phyloP scores from a whole-genome alignment of 1,284 basidiomycete genomes.

The Ganoderma multipileum region DNA sequence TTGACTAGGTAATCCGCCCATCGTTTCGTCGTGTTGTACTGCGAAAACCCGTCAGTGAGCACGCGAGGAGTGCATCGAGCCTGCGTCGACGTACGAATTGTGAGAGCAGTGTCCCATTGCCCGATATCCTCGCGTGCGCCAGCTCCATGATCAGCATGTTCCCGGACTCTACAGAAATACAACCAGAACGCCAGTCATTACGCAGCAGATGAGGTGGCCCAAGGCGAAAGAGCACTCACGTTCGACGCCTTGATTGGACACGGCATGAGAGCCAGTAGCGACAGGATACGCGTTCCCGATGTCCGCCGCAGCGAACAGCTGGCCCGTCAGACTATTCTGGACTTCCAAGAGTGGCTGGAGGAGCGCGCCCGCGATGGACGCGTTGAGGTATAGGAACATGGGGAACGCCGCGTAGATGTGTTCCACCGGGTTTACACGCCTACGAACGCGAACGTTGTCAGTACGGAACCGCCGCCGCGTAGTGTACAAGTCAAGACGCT shows the following conservation, averaged over 20 bases:
- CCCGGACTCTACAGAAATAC: constrained; percentile 55
- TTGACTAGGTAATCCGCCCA: constrained; percentile 72
- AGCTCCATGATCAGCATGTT: constrained; percentile 78
- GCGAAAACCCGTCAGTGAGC: constrained; percentile 5
- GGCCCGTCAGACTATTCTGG: constrained; percentile 40
- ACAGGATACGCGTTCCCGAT: constrained; percentile 41
- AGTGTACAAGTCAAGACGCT: background rate
- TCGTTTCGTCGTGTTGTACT: constrained; percentile 64
- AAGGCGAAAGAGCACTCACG: constrained; percentile 8
- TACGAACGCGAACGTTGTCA: constrained; percentile 1
- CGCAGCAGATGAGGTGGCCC: too few species aligned
- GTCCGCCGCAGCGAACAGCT: constrained; percentile 48
- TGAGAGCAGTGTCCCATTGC: constrained; percentile 57
- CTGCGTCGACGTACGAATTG: constrained; percentile 50
- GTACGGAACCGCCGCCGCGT: background rate
- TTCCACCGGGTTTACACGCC: constrained; percentile 52
- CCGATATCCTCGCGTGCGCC: constrained; percentile 66
- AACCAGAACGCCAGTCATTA: background rate
- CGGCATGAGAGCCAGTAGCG: constrained; percentile 14
- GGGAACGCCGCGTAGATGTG: constrained; percentile 56
- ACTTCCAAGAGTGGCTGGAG: constrained; percentile 55
- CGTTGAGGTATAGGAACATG: constrained; percentile 53
- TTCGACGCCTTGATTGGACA: constrained; percentile 18
- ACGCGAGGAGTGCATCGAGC: background rate
- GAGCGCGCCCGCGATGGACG: constrained; percentile 47